Conservation (phyloP, 2,329 filamentous ascomycete species). For the Pestalotiopsis sp. region DNA sequence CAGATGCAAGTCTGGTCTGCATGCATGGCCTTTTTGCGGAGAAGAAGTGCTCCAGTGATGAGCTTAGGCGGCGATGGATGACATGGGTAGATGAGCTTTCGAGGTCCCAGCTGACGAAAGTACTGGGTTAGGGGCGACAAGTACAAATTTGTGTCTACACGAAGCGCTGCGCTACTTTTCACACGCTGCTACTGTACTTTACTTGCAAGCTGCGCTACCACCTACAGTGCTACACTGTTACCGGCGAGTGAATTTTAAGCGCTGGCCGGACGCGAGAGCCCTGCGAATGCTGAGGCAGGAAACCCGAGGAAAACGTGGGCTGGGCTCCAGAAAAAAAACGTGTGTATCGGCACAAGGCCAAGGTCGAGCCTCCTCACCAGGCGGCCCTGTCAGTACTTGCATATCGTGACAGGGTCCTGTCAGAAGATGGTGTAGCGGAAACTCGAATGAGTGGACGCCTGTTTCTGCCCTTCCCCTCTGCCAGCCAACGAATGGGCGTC, state of each 20-base stretch:
- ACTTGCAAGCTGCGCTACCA: background rate
- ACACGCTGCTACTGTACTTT: background rate
- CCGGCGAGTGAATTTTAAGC: background rate
- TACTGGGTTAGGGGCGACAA: background rate
- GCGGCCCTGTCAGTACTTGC: background rate
- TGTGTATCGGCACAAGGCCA: background rate
- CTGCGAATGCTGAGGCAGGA: background rate
- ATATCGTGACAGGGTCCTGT: background rate
- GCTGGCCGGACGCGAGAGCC: background rate
- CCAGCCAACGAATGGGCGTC: background rate
- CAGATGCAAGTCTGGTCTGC: background rate
- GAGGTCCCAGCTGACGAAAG: background rate
- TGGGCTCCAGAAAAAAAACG: background rate
- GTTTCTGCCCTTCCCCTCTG: background rate
- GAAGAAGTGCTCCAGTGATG: conserved; percentile 4
- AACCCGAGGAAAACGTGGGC: background rate
- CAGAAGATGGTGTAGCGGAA: background rate
- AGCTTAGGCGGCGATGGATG: conserved; percentile 2
- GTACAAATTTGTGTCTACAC: background rate
- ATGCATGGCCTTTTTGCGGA: conserved; percentile 4
- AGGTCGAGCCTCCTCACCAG: background rate
- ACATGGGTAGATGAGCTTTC: background rate
- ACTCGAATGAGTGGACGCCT: background rate
- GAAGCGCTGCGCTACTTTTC: background rate
- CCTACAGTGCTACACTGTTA: too few species aligned